Evolutionary conservation across 2,329 filamentous ascomycete species (phyloP), one percentile per base, ranked within the genome.

Genomic region (Westerdykella ornata): DNA sequence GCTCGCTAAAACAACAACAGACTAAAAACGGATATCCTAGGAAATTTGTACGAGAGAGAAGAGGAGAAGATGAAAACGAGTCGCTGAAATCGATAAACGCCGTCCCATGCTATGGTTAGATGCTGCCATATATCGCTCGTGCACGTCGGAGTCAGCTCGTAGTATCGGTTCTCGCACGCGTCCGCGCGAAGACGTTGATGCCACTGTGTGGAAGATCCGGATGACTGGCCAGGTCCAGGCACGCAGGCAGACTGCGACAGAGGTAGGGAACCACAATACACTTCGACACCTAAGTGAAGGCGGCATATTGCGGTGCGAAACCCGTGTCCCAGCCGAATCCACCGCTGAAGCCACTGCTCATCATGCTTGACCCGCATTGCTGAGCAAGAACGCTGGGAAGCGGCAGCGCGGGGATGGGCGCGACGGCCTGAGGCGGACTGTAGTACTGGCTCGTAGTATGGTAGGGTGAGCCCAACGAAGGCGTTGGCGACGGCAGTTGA

Each of bases 281-380:
- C 39, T 37, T 41, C 36, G 49, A 46, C 48, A 39, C 46, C 85
- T 85, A 96, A 74, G 94, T 94, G 52, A 84, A 88, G 49, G 86
- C 82, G 49, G 77, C 78, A 62, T 80, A 82, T 52, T 77, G 75
- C 57, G 77, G 69, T 54, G 86, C 77, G 66, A 89, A 94, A 67
- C 90, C 86, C 61, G 85, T 84, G 65, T 84, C 87, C 86, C 88
- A 95, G 55, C 85, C 86, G 65, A 94, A 94, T 51, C 81, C 58
- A 31, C 43, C 77, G 54, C 79, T 77, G 71, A 85, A 88, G 45
- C 81, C 83, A 46, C 82, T 74, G 53, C 68, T 60, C 46, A 64
- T 55, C 44, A 60, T 62, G 61, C 82, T 83, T 44, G 88, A 80
- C 56, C 88, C 87, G 68, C 90, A 97, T 57, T 80, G 75, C 64